These are phyloP conservation scores for Stentor coeruleus DNA, from an alignment of 73 alveolate genomes.

Conservation along the genomic window DNA sequence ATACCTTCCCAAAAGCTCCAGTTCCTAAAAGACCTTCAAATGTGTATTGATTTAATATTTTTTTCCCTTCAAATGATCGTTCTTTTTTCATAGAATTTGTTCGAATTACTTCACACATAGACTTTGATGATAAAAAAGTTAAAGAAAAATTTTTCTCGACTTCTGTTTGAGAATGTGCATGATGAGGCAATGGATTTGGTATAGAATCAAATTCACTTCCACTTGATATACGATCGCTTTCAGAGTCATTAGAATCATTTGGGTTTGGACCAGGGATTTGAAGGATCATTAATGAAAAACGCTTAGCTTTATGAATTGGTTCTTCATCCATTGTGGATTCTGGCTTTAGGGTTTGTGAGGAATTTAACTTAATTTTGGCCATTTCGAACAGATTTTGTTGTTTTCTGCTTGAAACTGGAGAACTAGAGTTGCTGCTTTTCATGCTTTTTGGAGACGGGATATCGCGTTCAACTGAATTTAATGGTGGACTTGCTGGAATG, in stretches of 20 bases:
- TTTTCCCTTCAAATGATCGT: not conserved
- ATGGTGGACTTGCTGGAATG: not conserved
- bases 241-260: not conserved
- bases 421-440: not conserved
- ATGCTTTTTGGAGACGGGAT: not conserved
- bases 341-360: not conserved
- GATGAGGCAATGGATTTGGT: not conserved
- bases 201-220: not conserved
- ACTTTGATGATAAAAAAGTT: not conserved
- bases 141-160: not conserved
- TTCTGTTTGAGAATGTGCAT: not conserved
- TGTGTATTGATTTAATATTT: not conserved
- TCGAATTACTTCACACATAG: not conserved
- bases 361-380: not conserved
- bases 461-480: not conserved
- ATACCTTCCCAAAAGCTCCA: constrained; percentile 25
- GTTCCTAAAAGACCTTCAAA: not conserved
- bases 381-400: not conserved
- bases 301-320: not conserved
- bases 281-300: not conserved
- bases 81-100: not conserved
- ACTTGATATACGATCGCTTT: not conserved
- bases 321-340: not conserved
- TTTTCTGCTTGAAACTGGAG: not conserved
- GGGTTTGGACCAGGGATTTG: not conserved